phyloP scores from a whole-genome alignment of 805 yeast genomes.

The Scheffersomyces stipitis region DNA sequence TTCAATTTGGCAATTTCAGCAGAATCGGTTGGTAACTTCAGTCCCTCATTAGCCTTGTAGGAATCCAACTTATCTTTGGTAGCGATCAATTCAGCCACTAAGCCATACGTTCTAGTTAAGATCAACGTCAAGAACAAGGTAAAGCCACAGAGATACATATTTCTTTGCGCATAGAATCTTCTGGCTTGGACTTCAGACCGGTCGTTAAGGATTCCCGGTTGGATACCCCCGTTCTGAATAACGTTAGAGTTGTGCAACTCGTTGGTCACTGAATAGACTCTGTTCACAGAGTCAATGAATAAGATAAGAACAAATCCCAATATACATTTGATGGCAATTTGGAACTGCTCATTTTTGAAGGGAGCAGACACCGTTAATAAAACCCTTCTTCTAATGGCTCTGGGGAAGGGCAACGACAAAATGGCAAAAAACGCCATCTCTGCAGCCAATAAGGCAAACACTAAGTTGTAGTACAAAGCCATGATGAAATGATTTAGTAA shows the following conservation, averaged over 20 bases:
- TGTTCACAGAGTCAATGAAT: constrained; percentile 84
- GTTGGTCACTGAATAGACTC: constrained; percentile 66
- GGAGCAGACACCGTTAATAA: constrained; percentile 65
- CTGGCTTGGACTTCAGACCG: constrained; percentile 86
- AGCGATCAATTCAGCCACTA: constrained; percentile 70
- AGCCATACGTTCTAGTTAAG: constrained; percentile 76
- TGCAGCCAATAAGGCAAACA: constrained; percentile 70
- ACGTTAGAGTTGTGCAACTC: constrained; percentile 50
- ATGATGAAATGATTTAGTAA: too few species aligned
- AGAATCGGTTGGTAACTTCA: constrained; percentile 24
- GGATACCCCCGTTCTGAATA: constrained; percentile 23
- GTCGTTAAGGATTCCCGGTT: constrained; percentile 43
- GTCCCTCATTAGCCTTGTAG: constrained; percentile 20
- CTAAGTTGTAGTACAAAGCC: constrained; percentile 49
- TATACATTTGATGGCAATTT: constrained; percentile 75
- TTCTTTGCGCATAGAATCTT: constrained; percentile 93
- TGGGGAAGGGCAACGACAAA: constrained; percentile 84
- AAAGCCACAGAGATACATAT: constrained; percentile 93
- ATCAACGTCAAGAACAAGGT: constrained; percentile 87
- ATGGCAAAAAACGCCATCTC: constrained; percentile 81
- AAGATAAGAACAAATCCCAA: constrained; percentile 80
- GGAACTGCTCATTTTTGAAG: constrained; percentile 67
- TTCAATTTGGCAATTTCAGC: constrained; percentile 49
- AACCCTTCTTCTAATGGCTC: constrained; percentile 65
- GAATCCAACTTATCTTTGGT: constrained; percentile 60